Conservation (phyloP, 441 rosid species). For the Erodium trifolium region DNA sequence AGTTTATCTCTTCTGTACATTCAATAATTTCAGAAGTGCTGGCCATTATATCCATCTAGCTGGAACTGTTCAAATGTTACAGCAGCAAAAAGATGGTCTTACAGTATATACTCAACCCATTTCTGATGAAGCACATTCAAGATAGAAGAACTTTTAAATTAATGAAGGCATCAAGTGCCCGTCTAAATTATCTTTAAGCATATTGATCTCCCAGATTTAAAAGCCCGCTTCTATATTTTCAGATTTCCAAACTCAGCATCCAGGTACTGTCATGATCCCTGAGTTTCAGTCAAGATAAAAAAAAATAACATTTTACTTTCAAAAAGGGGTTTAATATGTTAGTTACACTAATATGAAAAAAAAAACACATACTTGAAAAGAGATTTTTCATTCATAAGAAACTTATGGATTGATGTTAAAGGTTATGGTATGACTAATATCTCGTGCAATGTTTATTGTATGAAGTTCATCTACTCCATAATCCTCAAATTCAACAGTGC, state of each 20-base stretch:
- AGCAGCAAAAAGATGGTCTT: constrained; percentile 12
- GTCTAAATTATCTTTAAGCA: constrained; percentile 24
- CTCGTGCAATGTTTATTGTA: not conserved
- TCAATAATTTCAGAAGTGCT: constrained; percentile 56
- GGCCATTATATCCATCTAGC: constrained; percentile 33
- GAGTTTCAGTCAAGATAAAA: constrained; percentile 17
- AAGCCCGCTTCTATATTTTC: constrained; percentile 16
- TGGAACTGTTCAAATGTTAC: constrained; percentile 19
- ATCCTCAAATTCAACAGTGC: not conserved
- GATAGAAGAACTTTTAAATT: constrained; percentile 21
- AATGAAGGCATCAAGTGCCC: constrained; percentile 17
- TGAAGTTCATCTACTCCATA: not conserved
- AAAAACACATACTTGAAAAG: not conserved
- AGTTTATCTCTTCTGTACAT: constrained; percentile 31
- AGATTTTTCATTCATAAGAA: not conserved
- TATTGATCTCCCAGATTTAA: constrained; percentile 21
- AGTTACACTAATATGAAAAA: not conserved
- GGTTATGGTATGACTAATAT: not conserved
- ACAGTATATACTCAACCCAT: constrained; percentile 32
- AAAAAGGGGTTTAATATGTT: not conserved
- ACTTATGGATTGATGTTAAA: not conserved
- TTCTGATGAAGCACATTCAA: constrained; percentile 28
- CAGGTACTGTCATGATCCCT: constrained; percentile 28
- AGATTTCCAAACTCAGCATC: constrained; percentile 24
- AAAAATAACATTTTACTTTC: not conserved